phyloP scores from a whole-genome alignment of 2,329 filamentous ascomycete genomes.

The Huntiella omanensis region DNA sequence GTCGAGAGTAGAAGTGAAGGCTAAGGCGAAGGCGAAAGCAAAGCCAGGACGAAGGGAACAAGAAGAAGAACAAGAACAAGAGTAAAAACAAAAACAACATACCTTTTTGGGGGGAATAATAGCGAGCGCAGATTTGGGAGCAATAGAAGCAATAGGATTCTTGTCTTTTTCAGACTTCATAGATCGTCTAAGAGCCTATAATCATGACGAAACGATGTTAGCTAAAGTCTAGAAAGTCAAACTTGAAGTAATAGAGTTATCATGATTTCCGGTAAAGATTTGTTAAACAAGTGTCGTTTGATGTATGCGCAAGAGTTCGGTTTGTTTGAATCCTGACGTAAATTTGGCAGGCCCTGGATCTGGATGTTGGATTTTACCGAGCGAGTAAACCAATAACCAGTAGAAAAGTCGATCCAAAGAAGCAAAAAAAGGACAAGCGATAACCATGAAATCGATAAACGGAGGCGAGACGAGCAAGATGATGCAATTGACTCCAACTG shows the following conservation, averaged over 20 bases:
- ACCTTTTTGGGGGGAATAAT: conserved; percentile 92
- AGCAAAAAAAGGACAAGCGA: no score
- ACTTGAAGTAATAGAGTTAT: no score
- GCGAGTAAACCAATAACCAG: no score
- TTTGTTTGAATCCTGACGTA: no score
- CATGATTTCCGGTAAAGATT: no score
- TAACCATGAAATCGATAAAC: neutral
- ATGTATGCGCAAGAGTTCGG: neutral
- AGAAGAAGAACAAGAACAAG: neutral
- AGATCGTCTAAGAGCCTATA: conserved; percentile 64
- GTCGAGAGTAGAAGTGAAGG: neutral
- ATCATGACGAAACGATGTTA: conserved; percentile 14
- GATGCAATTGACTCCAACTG: neutral
- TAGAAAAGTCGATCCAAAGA: no score
- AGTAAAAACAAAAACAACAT: conserved; percentile 12
- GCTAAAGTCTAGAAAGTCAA: neutral
- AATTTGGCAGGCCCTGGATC: neutral
- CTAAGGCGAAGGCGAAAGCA: neutral
- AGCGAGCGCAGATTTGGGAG: conserved; percentile 68
- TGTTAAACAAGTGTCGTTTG: neutral
- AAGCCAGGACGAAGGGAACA: neutral
- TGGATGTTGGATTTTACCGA: no score
- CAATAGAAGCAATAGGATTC: conserved; percentile 50
- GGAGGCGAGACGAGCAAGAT: neutral
- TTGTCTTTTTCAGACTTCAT: conserved; percentile 78